Evolutionary conservation across 768 basidiomycete species (phyloP).

Genomic region (Postia placenta): DNA sequence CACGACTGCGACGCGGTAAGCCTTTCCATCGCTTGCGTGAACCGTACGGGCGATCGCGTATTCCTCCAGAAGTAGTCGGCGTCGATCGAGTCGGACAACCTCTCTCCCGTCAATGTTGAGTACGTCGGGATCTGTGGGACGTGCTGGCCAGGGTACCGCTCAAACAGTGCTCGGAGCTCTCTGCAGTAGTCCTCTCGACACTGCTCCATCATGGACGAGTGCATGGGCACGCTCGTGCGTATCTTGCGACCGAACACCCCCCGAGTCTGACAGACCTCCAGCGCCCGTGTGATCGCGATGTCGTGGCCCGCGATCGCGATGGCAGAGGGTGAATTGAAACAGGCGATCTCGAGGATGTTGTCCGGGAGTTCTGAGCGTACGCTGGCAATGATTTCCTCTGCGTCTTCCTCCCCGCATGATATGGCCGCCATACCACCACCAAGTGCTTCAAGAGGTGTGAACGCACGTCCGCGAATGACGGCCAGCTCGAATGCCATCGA

Average conservation of each 20-base stretch:
- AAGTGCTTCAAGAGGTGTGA: conserved; percentile 27
- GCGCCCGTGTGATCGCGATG: conserved; percentile 20
- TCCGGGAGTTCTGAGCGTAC: conserved; percentile 8
- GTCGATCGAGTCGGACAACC: conserved; percentile 19
- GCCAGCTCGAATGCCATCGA: conserved; percentile 38
- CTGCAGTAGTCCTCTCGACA: conserved; percentile 25
- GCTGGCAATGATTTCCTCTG: conserved; percentile 21
- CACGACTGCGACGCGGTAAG: too few species aligned
- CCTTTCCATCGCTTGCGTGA: conserved; percentile 26
- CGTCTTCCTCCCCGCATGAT: conserved; percentile 25
- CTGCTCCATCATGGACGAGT: conserved; percentile 32
- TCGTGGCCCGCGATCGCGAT: conserved; percentile 31
- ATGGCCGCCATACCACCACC: conserved; percentile 41
- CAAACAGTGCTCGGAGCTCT: conserved; percentile 27
- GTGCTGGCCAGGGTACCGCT: conserved; percentile 24
- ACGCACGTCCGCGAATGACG: conserved; percentile 34
- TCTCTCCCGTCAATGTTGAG: conserved; percentile 31
- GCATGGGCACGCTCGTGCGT: conserved; percentile 31
- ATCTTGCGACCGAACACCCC: conserved; percentile 33
- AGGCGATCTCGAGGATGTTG: conserved; percentile 32
- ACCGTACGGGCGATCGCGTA: conserved; percentile 31
- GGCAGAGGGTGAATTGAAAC: conserved; percentile 34
- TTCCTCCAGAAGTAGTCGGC: conserved; percentile 38
- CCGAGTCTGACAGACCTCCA: conserved; percentile 21
- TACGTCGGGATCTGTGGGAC: conserved; percentile 26